Evolutionary conservation across 257 asterid species (phyloP).

Genomic region (Solanum paucissectum): DNA sequence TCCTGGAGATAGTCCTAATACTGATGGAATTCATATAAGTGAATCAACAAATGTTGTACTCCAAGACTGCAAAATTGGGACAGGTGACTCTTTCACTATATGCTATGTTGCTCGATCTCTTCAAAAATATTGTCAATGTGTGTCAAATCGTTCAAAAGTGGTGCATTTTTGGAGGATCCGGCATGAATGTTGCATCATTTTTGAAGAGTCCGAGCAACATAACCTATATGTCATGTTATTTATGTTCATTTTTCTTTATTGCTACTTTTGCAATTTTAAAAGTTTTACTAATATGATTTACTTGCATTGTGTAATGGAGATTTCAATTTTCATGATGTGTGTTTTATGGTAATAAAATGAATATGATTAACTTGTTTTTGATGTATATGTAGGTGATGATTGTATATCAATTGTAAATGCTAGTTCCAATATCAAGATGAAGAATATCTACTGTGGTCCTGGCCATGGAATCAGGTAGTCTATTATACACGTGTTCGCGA

Average conservation of each 20-base stretch:
- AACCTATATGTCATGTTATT: background rate
- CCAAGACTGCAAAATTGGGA: slow-evolving; percentile 80
- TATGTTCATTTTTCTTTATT: background rate
- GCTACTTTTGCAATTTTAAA: background rate
- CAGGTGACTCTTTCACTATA: slow-evolving; percentile 25
- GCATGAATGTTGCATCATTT: background rate
- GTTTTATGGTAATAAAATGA: background rate
- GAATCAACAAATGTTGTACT: slow-evolving; percentile 69
- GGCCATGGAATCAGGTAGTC: slow-evolving; percentile 94
- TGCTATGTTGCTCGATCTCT: background rate
- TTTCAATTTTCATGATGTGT: background rate
- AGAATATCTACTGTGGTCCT: slow-evolving; percentile 84
- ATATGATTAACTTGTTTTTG: background rate
- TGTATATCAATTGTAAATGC: slow-evolving; percentile 80
- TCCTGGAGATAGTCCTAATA: slow-evolving; percentile 89
- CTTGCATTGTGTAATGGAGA: background rate
- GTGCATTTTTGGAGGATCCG: background rate
- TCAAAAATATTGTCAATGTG: background rate
- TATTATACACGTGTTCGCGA: background rate
- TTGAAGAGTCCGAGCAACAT: background rate
- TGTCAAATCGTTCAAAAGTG: background rate
- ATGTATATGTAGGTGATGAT: slow-evolving; percentile 58
- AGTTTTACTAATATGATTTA: background rate
- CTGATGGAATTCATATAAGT: slow-evolving; percentile 92
- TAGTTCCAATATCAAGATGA: slow-evolving; percentile 81